Evolutionary conservation across 345 rosid genomes (phyloP).

Genomic region (Eucalyptus marginata): DNA sequence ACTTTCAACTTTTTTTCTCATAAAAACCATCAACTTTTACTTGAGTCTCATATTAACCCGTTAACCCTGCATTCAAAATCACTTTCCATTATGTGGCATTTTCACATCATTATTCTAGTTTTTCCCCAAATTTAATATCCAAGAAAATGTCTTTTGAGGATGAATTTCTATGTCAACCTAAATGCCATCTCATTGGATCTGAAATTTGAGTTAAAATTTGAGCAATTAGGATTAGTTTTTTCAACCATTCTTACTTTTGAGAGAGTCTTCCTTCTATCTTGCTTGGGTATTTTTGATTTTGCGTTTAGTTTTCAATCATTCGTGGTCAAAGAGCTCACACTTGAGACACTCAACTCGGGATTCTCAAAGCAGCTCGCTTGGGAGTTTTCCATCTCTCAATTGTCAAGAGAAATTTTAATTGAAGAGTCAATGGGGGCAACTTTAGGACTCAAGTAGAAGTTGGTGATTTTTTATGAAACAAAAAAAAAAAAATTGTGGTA

Average conservation of each 20-base stretch:
- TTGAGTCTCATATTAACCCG: too few relatives aligned
- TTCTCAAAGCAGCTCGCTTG: rapidly evolving
- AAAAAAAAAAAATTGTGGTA: not conserved
- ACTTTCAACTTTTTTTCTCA: too few relatives aligned
- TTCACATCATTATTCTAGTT: not conserved
- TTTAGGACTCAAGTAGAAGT: too few relatives aligned
- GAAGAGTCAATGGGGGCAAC: not conserved
- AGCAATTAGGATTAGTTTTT: not conserved
- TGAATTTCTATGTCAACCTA: not conserved
- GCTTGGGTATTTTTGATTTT: not conserved
- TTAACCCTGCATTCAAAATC: not conserved
- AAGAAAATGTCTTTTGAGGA: too few relatives aligned
- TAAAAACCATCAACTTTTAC: too few relatives aligned
- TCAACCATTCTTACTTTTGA: not conserved
- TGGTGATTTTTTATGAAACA: too few relatives aligned
- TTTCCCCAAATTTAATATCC: not conserved
- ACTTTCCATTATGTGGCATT: not conserved
- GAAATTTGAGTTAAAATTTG: not conserved
- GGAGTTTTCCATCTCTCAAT: not conserved
- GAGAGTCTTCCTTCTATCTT: not conserved
- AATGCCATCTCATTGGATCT: not conserved
- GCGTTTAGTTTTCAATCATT: not conserved
- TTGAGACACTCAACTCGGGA: not conserved
- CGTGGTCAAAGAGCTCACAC: rapidly evolving
- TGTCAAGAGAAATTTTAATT: not conserved